Conservation (phyloP, 305 asterid species). For the Fraxinus nigra region DNA sequence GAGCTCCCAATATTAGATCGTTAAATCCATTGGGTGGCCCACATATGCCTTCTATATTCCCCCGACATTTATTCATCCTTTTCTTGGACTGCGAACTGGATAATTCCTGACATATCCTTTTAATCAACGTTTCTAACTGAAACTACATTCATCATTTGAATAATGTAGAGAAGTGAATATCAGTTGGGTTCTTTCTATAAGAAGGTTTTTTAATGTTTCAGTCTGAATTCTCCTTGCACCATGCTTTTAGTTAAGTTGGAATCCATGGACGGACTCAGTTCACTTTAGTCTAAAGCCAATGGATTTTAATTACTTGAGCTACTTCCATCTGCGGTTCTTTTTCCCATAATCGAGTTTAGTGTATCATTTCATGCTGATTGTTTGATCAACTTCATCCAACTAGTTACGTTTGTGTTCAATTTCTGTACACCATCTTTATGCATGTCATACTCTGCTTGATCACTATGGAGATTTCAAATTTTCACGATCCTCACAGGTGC, state of each 20-base stretch:
- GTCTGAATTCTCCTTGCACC: background rate
- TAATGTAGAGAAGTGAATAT: background rate
- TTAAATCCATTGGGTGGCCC: background rate
- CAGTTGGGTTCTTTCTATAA: background rate
- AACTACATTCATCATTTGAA: background rate
- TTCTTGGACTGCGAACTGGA: background rate
- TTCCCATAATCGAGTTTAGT: background rate
- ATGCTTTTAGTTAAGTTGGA: background rate
- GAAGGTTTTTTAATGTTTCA: background rate
- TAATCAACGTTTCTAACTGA: background rate
- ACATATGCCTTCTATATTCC: background rate
- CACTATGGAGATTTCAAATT: background rate
- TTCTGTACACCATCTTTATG: background rate
- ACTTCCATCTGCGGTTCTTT: background rate
- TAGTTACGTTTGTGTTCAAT: background rate
- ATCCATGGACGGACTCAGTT: background rate
- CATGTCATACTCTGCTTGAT: background rate
- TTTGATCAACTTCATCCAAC: background rate
- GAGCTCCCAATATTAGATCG: background rate
- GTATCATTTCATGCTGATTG: background rate
- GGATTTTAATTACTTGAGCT: background rate
- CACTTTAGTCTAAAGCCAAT: background rate
- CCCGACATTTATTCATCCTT: background rate
- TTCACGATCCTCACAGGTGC: conserved; percentile 50
- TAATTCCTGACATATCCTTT: background rate